Conservation (phyloP, 2,329 filamentous ascomycete species). For the Ceratocystis variospora region DNA sequence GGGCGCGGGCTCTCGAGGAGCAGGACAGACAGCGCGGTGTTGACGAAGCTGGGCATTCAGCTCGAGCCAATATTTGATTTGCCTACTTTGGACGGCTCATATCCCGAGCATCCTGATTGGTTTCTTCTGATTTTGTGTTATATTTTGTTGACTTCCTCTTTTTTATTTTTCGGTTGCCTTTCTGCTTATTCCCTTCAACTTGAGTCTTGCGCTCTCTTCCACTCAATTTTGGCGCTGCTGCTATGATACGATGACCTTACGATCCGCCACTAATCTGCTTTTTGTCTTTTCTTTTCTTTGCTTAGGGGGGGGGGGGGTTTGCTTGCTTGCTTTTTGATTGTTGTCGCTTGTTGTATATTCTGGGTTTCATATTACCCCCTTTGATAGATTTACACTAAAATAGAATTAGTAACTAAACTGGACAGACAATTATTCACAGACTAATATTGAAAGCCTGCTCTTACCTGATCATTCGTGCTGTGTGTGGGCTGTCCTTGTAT, state of each 20-base stretch:
- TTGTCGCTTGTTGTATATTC: not conserved
- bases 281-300: not conserved
- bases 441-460: too few species aligned
- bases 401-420: not conserved
- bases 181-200: not conserved
- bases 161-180: constrained; percentile 3
- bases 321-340: not conserved
- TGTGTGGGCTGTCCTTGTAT: not conserved
- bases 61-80: not conserved
- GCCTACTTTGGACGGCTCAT: too few species aligned
- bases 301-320: too few species aligned
- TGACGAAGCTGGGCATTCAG: constrained; percentile 25
- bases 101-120: too few species aligned
- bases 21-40: constrained; percentile 26
- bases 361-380: not conserved
- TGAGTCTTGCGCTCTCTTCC: not conserved
- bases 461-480: not conserved
- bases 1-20: constrained; percentile 29
- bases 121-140: too few species aligned
- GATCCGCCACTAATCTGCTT: not conserved
- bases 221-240: not conserved
- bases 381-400: not conserved
- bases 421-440: not conserved
- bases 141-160: constrained; percentile 1
- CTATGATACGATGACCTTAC: not conserved